Conservation (phyloP, 108 stramenopile genomes). For the Chaetoceros tenuissimus region DNA sequence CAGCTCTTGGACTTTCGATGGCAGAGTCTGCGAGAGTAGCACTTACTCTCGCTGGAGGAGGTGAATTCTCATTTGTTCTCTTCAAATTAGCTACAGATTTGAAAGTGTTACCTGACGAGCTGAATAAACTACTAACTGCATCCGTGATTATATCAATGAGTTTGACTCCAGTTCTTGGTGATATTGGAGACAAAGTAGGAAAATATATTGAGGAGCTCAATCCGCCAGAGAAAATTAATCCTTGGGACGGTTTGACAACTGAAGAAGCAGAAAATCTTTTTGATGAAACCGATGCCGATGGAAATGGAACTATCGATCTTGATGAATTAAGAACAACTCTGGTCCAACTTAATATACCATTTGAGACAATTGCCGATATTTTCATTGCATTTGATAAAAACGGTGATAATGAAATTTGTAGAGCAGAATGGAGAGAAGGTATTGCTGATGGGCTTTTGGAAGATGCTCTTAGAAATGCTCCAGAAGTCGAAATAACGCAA, state of each 20-base stretch:
- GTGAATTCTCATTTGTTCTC: slow-evolving; percentile 71
- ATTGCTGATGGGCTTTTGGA: slow-evolving; percentile 28
- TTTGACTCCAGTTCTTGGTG: slow-evolving; percentile 53
- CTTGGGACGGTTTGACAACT: slow-evolving; percentile 18
- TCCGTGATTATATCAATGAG: slow-evolving; percentile 75
- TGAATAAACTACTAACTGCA: slow-evolving; percentile 52
- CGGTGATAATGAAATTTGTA: slow-evolving; percentile 51
- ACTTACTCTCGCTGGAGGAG: slow-evolving; percentile 46
- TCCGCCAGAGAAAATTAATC: slow-evolving; percentile 8
- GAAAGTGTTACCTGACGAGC: slow-evolving; percentile 35
- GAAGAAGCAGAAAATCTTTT: slow-evolving; percentile 31
- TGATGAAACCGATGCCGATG: slow-evolving; percentile 38
- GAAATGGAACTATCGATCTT: slow-evolving; percentile 36
- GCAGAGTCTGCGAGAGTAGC: slow-evolving; percentile 55
- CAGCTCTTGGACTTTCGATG: slow-evolving; percentile 46
- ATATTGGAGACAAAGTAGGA: slow-evolving; percentile 48
- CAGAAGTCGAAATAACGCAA: neutral
- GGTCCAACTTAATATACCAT: slow-evolving; percentile 16
- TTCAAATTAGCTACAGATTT: slow-evolving; percentile 61
- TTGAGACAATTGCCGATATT: slow-evolving; percentile 34
- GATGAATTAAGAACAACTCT: slow-evolving; percentile 35
- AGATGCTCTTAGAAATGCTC: slow-evolving; percentile 12
- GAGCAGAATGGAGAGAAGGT: slow-evolving; percentile 41
- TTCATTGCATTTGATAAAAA: slow-evolving; percentile 58
- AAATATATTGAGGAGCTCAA: slow-evolving; percentile 36